phyloP scores from a whole-genome alignment of 768 basidiomycete genomes.

The Xerocomellus dryophilus region DNA sequence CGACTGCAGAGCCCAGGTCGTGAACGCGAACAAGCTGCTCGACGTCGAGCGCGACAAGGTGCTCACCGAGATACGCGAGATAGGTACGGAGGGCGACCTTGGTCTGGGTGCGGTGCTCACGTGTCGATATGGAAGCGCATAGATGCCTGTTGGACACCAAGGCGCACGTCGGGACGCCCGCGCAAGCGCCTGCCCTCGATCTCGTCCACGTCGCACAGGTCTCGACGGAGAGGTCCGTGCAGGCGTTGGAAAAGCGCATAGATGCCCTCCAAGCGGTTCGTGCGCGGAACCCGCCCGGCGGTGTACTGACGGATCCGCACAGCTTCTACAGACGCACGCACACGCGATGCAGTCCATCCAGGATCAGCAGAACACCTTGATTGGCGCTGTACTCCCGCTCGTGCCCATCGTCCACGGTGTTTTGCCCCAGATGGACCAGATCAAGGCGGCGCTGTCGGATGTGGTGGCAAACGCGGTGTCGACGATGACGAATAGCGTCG shows the following conservation, averaged over 20 bases:
- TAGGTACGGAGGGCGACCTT: background rate
- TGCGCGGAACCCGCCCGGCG: background rate
- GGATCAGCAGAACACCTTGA: conserved; percentile 24
- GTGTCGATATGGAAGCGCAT: conserved; percentile 47
- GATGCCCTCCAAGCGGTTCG: conserved; percentile 54
- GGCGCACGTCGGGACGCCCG: conserved; percentile 53
- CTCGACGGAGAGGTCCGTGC: conserved; percentile 39
- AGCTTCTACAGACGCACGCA: conserved; percentile 49
- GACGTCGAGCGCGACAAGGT: conserved; percentile 58
- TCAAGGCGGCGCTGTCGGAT: conserved; percentile 19
- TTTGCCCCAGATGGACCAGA: conserved; percentile 48
- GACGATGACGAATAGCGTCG: conserved; percentile 14
- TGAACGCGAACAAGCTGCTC: conserved; percentile 52
- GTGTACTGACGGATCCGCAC: conserved; percentile 30
- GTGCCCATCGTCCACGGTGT: conserved; percentile 59
- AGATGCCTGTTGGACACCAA: conserved; percentile 61
- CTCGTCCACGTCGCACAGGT: conserved; percentile 39
- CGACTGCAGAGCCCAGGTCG: conserved; percentile 51
- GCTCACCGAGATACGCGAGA: conserved; percentile 43
- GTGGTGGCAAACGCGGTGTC: conserved; percentile 18
- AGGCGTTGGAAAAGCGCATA: conserved; percentile 51
- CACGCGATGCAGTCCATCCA: conserved; percentile 59
- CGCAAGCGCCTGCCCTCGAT: conserved; percentile 44
- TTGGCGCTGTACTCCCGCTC: conserved; percentile 55
- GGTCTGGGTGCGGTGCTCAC: conserved; percentile 2